phyloP scores from a whole-genome alignment of 257 asterid species.

The Solanum appendiculatum region DNA sequence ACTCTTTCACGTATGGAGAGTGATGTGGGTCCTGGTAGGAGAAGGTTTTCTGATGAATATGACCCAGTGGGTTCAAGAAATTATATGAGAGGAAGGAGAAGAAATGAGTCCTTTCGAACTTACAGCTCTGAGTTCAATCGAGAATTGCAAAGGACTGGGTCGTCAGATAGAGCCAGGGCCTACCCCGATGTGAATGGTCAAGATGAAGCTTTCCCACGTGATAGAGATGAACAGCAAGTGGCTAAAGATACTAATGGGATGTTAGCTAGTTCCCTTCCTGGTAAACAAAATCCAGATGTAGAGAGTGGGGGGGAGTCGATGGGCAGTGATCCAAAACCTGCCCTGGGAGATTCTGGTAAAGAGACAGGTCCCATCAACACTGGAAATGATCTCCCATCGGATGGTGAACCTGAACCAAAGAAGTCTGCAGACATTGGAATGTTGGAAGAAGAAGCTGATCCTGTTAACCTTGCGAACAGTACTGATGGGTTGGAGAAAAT shows the following conservation, averaged over 20 bases:
- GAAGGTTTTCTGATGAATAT: conserved; percentile 51
- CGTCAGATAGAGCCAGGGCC: conserved; percentile 42
- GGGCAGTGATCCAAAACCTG: conserved; percentile 24
- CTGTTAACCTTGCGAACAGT: conserved; percentile 15
- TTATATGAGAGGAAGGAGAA: conserved; percentile 50
- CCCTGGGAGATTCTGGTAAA: conserved; percentile 18
- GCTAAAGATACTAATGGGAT: conserved; percentile 28
- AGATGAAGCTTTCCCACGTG: conserved; percentile 27
- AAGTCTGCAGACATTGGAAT: conserved; percentile 19
- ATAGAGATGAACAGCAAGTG: conserved; percentile 28
- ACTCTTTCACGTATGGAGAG: conserved; percentile 60
- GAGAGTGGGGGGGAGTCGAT: not conserved
- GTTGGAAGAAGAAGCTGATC: conserved; percentile 19
- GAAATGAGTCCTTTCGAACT: conserved; percentile 43
- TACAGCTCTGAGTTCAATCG: conserved; percentile 40
- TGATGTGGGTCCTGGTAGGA: conserved; percentile 43
- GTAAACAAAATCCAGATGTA: conserved; percentile 15
- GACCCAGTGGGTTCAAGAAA: conserved; percentile 34
- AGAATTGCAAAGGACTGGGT: conserved; percentile 51
- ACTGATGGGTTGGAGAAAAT: conserved; percentile 19
- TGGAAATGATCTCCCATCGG: conserved; percentile 18
- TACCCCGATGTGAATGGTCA: conserved; percentile 26
- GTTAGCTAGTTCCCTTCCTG: conserved; percentile 25
- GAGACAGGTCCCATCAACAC: conserved; percentile 27
- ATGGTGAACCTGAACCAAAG: conserved; percentile 29